These are phyloP conservation scores for Pseudogymnoascus sp. DNA, from an alignment of 2,329 filamentous ascomycete genomes.

Conservation along the genomic window DNA sequence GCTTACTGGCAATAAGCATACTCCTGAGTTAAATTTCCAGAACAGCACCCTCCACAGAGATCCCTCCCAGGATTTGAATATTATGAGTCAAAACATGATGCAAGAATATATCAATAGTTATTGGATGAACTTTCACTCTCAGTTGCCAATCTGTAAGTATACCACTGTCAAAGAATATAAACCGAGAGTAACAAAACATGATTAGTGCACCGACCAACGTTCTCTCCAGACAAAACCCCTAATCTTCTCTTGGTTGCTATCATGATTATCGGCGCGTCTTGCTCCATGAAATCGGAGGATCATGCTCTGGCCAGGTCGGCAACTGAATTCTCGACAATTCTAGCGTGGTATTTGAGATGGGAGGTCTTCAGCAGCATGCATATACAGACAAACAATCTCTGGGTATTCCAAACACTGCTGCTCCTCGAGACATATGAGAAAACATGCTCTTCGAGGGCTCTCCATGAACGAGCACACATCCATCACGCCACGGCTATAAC, in stretches of 20 bases:
- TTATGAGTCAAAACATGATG: conserved; percentile 88
- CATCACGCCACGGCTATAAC: conserved; percentile 95
- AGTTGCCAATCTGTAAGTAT: conserved; percentile 69
- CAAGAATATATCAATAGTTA: conserved; percentile 89
- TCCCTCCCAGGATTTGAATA: conserved; percentile 54
- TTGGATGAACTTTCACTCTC: conserved; percentile 90
- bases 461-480: conserved; percentile 93
- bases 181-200: background rate
- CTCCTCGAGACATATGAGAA: conserved; percentile 93
- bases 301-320: conserved; percentile 65
- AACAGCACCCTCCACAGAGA: conserved; percentile 74
- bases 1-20: conserved; percentile 74
- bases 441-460: conserved; percentile 85
- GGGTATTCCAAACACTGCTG: conserved; percentile 88
- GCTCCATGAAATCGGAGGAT: conserved; percentile 74
- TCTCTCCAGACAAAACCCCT: conserved; percentile 78
- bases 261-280: conserved; percentile 87
- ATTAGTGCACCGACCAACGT: conserved; percentile 78
- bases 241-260: conserved; percentile 79
- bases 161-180: background rate
- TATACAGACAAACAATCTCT: conserved; percentile 86
- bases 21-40: conserved; percentile 66
- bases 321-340: conserved; percentile 76
- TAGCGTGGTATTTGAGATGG: conserved; percentile 91
- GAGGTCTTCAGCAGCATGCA: conserved; percentile 88